These are phyloP conservation scores for Berkeleyomyces basicola DNA, from an alignment of 2,329 filamentous ascomycete genomes.

Conservation along the genomic window DNA sequence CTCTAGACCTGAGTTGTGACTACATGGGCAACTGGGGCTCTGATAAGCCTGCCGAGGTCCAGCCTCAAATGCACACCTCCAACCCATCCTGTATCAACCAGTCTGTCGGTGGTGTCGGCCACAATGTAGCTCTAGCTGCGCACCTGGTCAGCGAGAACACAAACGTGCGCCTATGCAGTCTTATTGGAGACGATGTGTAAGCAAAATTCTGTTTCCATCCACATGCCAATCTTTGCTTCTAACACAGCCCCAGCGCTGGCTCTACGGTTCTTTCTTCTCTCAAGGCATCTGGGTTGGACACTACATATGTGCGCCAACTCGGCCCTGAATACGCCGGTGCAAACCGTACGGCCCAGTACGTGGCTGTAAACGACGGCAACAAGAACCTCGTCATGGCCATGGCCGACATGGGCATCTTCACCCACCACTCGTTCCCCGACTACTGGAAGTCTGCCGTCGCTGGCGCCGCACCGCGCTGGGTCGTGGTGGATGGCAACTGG, in stretches of 20 bases:
- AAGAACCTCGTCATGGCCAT: constrained; percentile 83
- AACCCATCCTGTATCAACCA: constrained; percentile 71
- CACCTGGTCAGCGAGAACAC: constrained; percentile 44
- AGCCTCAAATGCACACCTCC: constrained; percentile 55
- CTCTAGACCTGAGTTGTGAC: constrained; percentile 76
- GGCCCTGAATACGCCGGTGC: constrained; percentile 30
- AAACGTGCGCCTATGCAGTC: constrained; percentile 59
- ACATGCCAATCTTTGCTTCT: background rate
- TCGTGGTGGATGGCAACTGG: constrained; percentile 85
- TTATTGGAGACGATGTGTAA: constrained; percentile 63
- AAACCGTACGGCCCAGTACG: constrained; percentile 71
- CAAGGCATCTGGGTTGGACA: constrained; percentile 45
- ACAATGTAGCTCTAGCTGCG: constrained; percentile 77
- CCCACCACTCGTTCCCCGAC: constrained; percentile 33
- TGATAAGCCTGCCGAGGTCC: constrained; percentile 18
- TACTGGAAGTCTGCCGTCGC: constrained; percentile 45
- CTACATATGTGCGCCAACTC: constrained; percentile 43
- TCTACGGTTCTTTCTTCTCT: constrained; percentile 54
- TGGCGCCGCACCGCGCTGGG: constrained; percentile 48
- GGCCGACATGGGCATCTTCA: constrained; percentile 85
- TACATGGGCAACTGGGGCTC: constrained; percentile 26
- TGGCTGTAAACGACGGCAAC: constrained; percentile 69
- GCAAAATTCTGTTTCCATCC: constrained; percentile 16
- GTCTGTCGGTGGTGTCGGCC: constrained; percentile 76
- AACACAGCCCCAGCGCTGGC: constrained; percentile 41